Conservation (phyloP, 2,329 filamentous ascomycete species). For the Fusarium graminum region DNA sequence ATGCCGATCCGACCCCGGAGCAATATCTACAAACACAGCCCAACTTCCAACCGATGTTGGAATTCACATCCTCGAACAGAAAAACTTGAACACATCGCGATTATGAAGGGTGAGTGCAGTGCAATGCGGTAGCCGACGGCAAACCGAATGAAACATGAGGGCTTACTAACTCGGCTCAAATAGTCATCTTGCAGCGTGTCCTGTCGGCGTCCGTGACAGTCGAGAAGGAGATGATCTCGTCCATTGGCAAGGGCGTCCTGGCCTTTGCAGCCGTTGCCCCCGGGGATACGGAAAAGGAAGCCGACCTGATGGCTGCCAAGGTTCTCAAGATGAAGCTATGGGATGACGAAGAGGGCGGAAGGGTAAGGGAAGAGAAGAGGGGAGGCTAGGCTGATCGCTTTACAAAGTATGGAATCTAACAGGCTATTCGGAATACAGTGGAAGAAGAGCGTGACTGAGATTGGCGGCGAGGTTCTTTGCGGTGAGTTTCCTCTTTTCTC, state of each 20-base stretch:
- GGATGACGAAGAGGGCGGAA: conserved; percentile 81
- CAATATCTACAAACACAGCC: conserved; percentile 19
- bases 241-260: conserved; percentile 89
- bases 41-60: conserved; percentile 14
- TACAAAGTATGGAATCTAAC: conserved; percentile 24
- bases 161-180: conserved; percentile 27
- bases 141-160: conserved; percentile 9
- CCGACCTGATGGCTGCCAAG: conserved; percentile 84
- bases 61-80: conserved; percentile 8
- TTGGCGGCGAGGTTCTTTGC: conserved; percentile 92
- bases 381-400: conserved; percentile 1
- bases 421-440: conserved; percentile 68
- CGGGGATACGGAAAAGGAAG: conserved; percentile 90
- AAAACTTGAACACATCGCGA: conserved; percentile 9
- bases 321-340: conserved; percentile 91
- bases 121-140: conserved; percentile 5
- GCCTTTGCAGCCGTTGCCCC: conserved; percentile 93
- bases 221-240: conserved; percentile 88
- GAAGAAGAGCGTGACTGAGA: conserved; percentile 91
- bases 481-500: conserved; percentile 65
- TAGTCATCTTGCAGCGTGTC: conserved; percentile 93
- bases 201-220: conserved; percentile 96
- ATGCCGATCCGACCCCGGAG: conserved; percentile 40
- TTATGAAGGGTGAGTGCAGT: conserved; percentile 45
- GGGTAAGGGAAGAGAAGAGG: conserved; percentile 58